phyloP scores from a whole-genome alignment of 495 filamentous ascomycete species.

The Hypoxylon crocopeplum region DNA sequence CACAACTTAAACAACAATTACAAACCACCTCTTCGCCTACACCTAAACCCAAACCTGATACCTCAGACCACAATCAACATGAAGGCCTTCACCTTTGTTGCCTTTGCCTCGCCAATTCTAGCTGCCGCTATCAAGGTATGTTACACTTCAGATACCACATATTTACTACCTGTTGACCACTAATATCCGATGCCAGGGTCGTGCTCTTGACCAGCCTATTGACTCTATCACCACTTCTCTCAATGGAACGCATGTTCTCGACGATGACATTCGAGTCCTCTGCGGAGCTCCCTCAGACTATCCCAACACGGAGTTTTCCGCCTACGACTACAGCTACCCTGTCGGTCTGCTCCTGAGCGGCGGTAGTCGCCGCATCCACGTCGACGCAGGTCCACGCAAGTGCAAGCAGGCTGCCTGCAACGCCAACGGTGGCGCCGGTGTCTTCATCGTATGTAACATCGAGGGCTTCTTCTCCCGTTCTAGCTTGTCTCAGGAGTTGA shows the following conservation, averaged over 20 bases:
- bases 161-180: neutral
- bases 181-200: neutral
- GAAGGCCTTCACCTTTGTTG: slow-evolving; percentile 6
- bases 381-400: slow-evolving; percentile 20
- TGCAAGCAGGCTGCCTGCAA: slow-evolving; percentile 19
- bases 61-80: slow-evolving; percentile 13
- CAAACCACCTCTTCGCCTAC: too few species aligned
- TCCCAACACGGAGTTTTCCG: slow-evolving; percentile 8
- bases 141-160: neutral
- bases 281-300: slow-evolving; percentile 20
- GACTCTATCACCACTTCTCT: neutral
- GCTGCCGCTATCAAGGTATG: slow-evolving; percentile 12
- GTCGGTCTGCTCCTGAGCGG: slow-evolving; percentile 15
- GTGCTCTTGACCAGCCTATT: too few species aligned
- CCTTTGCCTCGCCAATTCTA: slow-evolving; percentile 11
- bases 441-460: too few species aligned
- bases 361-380: neutral
- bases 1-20: too few species aligned
- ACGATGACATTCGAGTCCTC: slow-evolving; percentile 20
- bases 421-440: slow-evolving; percentile 11
- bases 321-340: slow-evolving; percentile 23
- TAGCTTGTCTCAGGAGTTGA: too few species aligned
- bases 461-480: too few species aligned
- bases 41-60: too few species aligned
- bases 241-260: neutral